Evolutionary conservation across 106 monocot genomes (phyloP), one percentile per base, ranked within the genome.

Genomic region (Allium sativum): DNA sequence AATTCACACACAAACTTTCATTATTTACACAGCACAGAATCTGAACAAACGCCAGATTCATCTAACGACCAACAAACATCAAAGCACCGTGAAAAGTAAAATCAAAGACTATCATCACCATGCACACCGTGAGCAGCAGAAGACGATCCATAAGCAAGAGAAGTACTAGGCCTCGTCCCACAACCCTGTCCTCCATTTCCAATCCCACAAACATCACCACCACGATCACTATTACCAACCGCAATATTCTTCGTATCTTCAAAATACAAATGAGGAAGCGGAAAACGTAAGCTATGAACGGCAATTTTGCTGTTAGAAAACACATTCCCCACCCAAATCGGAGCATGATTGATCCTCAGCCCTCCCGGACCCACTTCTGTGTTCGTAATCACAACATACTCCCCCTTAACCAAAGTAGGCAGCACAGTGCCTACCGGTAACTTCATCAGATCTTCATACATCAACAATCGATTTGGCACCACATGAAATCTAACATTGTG

Each of bases 401-500:
- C 70, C 7, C 85, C 82, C 14, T 44, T 67, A 15, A 79, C 79
- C 22, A 90, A 79, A 14, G 89, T 82, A 9, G 79, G 78, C 12
- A 90, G 74, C 7, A 72, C 46, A 1, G 76, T 77, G 50, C 89
- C 82, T 2, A 67, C 59, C 21, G 64, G 73, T 18, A 90, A 55
- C 53, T 44, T 53, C 40, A 70, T 41, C 10, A 90, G 77, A 54
- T 85, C 85, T 22, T 62, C 71, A 44, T 65, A 71, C 61, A 71
- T 74, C 56, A 90, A 62, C 58, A 76, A 61, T 31, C 51, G 73
- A 54, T 85, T 58, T 16, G 89, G 89, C 54, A 90, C 73, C 54
- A 90, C 68, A 72, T 90, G 89, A 79, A 79, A 90, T 42, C 79
- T 58, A 10, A 90, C 82, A 53, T 76, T 65, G 42, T 73, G 69